These are phyloP conservation scores for Podaxis pistillaris DNA, from an alignment of 768 basidiomycete species.

Conservation along the genomic window DNA sequence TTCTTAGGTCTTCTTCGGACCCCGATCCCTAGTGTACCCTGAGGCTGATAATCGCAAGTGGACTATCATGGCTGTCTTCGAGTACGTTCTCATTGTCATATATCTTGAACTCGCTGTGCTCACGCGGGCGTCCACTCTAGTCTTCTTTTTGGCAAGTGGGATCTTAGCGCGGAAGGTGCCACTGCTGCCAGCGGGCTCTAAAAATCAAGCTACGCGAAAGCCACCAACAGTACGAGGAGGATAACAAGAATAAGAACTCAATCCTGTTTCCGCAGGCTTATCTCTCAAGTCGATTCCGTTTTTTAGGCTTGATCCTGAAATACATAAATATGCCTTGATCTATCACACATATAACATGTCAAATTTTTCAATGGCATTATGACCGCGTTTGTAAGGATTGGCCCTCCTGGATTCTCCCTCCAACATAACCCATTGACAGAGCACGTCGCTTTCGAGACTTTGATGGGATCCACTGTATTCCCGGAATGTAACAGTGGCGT, in stretches of 20 bases:
- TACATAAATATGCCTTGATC: no score
- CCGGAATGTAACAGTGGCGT: no score
- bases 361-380: no score
- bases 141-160: slow-evolving; percentile 50
- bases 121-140: slow-evolving; percentile 23
- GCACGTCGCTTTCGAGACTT: no score
- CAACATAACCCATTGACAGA: no score
- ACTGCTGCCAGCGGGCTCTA: neutral
- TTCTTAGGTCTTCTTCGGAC: slow-evolving; percentile 84
- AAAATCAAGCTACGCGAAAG: neutral
- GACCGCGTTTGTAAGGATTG: no score
- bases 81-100: slow-evolving; percentile 49
- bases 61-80: slow-evolving; percentile 92
- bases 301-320: no score
- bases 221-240: neutral
- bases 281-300: no score
- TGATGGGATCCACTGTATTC: no score
- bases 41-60: slow-evolving; percentile 97
- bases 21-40: slow-evolving; percentile 87
- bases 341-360: no score
- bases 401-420: no score
- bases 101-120: slow-evolving; percentile 16
- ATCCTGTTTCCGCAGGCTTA: neutral
- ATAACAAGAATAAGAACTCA: neutral
- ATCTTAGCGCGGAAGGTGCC: slow-evolving; percentile 20